phyloP scores from a whole-genome alignment of 2,329 filamentous ascomycete species.

The Fusarium sp. region DNA sequence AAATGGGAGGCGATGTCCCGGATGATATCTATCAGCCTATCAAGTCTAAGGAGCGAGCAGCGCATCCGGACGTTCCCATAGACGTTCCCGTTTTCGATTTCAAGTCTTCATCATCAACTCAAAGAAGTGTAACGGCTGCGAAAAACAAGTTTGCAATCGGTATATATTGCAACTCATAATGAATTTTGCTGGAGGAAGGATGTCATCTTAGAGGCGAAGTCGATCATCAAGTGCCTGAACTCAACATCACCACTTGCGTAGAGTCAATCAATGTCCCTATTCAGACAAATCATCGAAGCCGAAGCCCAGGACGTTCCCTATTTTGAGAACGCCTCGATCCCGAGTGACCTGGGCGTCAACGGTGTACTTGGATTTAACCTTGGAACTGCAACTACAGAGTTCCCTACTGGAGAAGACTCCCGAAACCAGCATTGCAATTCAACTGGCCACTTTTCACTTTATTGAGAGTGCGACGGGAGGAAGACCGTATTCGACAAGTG shows the following conservation, averaged over 20 bases:
- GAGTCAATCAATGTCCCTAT: background rate
- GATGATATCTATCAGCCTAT: background rate
- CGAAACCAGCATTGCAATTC: slow-evolving; percentile 39
- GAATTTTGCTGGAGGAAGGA: fast-evolving
- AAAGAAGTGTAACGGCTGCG: too few relatives aligned
- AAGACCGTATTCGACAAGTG: background rate
- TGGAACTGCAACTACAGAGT: background rate
- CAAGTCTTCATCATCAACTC: too few relatives aligned
- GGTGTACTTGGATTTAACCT: background rate
- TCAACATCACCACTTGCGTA: fast-evolving
- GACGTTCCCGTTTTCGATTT: too few relatives aligned
- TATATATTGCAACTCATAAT: background rate
- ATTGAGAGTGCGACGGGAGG: slow-evolving; percentile 38
- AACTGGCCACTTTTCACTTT: slow-evolving; percentile 31
- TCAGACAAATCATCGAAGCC: background rate
- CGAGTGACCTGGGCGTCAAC: background rate
- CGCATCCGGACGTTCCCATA: too few relatives aligned
- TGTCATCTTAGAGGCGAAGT: background rate
- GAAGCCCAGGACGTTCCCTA: background rate
- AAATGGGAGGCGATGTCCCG: background rate
- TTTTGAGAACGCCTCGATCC: too few relatives aligned
- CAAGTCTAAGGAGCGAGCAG: background rate
- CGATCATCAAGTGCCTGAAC: background rate
- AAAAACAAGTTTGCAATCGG: too few relatives aligned
- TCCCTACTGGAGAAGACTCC: slow-evolving; percentile 28